Conservation (phyloP, 2,329 filamentous ascomycete species). For the Calonectria henricotiae region DNA sequence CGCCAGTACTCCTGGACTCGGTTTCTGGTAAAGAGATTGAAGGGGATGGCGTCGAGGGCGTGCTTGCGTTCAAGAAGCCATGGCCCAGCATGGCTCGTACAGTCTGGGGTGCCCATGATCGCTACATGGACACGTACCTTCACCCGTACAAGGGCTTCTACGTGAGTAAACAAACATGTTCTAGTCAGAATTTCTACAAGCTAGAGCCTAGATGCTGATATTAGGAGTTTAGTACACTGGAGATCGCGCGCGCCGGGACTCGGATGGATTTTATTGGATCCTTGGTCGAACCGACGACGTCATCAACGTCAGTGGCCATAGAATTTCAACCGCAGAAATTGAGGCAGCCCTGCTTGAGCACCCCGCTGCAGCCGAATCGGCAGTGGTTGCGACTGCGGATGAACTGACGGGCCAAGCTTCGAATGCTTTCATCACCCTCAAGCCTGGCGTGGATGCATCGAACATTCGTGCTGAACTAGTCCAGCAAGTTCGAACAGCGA, state of each 20-base stretch:
- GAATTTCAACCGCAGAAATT: conserved; percentile 96
- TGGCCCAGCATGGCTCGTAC: conserved; percentile 98
- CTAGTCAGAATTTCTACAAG: fast-evolving
- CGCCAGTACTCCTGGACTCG: conserved; percentile 93
- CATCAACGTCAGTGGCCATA: conserved; percentile 94
- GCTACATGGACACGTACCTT: conserved; percentile 96
- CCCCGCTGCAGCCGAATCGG: conserved; percentile 87
- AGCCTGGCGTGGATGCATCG: conserved; percentile 64
- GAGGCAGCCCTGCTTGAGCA: conserved; percentile 95
- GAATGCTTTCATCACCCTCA: conserved; percentile 92
- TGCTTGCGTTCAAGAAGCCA: conserved; percentile 92
- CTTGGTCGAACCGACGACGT: conserved; percentile 96
- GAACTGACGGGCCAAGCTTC: conserved; percentile 95
- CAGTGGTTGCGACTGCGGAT: conserved; percentile 90
- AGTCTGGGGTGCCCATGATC: conserved; percentile 95
- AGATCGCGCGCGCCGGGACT: conserved; percentile 91
- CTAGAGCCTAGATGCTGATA: no score
- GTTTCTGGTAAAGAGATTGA: conserved; percentile 90
- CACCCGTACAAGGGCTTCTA: conserved; percentile 97
- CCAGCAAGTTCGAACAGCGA: conserved; percentile 91
- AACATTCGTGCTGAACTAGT: conserved; percentile 88
- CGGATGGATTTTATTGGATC: conserved; percentile 99
- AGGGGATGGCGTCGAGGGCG: conserved; percentile 94
- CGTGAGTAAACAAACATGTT: conserved; percentile 68
- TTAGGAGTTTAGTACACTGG: conserved; percentile 77